Percentiles rank a stretch among this genome's conserved stretches.
Evolutionary conservation across 768 basidiomycete genomes (phyloP).

Genomic region (Phanerodontia chrysosporium): DNA sequence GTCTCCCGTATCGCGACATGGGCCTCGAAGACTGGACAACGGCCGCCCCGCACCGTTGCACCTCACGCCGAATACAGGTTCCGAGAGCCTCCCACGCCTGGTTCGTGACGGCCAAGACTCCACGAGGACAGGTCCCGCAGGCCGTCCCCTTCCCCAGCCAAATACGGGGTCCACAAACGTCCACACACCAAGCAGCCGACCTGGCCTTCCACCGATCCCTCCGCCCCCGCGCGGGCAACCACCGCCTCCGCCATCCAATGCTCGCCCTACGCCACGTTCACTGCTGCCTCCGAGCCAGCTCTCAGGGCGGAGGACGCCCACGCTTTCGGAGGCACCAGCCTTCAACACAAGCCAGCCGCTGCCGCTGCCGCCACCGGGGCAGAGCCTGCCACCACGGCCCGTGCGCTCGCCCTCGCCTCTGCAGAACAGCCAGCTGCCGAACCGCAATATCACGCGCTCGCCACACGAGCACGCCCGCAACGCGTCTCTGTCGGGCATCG

Average conservation of each 20-base stretch:
- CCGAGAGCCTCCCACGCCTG: constrained; percentile 68
- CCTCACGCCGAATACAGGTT: constrained; percentile 48
- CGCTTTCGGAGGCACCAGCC: constrained; percentile 44
- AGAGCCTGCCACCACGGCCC: constrained; percentile 18
- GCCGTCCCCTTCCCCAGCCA: constrained; percentile 51
- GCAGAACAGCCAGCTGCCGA: constrained; percentile 38
- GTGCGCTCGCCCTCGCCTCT: constrained; percentile 24
- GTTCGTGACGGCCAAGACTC: constrained; percentile 63
- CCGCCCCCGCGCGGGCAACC: constrained; percentile 69
- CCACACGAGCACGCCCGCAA: constrained; percentile 45
- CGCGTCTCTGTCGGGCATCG: constrained; percentile 40
- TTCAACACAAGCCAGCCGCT: constrained; percentile 31
- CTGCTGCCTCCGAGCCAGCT: constrained; percentile 18
- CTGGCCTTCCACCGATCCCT: constrained; percentile 61
- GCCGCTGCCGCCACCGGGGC: constrained; percentile 30
- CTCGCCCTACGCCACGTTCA: constrained; percentile 22
- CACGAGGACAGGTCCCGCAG: constrained; percentile 26
- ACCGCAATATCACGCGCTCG: constrained; percentile 24
- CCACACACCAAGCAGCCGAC: constrained; percentile 34
- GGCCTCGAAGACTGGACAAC: constrained; percentile 49
- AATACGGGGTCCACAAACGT: constrained; percentile 23
- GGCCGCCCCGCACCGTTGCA: constrained; percentile 81
- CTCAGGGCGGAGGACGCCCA: constrained; percentile 50
- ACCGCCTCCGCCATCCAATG: constrained; percentile 28
- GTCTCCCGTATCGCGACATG: constrained; percentile 22